Conservation (phyloP, 768 basidiomycete species). For the Naganishia vishniacii region DNA sequence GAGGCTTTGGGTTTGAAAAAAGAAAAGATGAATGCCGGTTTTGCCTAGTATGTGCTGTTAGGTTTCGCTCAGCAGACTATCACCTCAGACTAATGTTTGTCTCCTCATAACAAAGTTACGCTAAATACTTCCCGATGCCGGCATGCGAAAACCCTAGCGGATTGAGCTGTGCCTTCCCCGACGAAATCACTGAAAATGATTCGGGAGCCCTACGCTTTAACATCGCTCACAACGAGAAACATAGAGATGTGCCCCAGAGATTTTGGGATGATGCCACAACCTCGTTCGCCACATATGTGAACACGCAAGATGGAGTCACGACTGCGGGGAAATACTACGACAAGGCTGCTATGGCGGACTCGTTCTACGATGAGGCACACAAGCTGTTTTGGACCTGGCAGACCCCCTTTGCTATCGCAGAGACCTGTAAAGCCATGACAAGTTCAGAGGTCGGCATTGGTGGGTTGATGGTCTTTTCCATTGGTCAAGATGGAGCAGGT, state of each 20-base stretch:
- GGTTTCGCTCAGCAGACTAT: too few species aligned
- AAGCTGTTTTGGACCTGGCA: constrained; percentile 4
- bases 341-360: neutral
- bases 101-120: neutral
- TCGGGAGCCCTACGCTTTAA: neutral
- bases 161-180: neutral
- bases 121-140: neutral
- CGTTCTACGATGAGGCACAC: neutral
- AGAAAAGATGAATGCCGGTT: neutral
- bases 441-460: neutral
- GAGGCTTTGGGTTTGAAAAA: neutral
- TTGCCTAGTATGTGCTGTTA: too few species aligned
- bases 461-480: neutral
- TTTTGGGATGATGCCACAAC: too few species aligned
- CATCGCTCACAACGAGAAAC: too few species aligned
- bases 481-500: neutral
- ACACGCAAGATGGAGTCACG: neutral
- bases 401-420: neutral
- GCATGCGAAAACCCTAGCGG: neutral
- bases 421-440: constrained; percentile 4
- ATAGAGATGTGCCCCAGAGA: too few species aligned
- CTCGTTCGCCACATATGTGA: too few species aligned
- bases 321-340: neutral
- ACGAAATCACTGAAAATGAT: neutral
- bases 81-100: neutral